Percentiles rank a stretch among this genome's conserved stretches.
Evolutionary conservation across 768 basidiomycete genomes (phyloP).

Genomic region (Postia placenta): DNA sequence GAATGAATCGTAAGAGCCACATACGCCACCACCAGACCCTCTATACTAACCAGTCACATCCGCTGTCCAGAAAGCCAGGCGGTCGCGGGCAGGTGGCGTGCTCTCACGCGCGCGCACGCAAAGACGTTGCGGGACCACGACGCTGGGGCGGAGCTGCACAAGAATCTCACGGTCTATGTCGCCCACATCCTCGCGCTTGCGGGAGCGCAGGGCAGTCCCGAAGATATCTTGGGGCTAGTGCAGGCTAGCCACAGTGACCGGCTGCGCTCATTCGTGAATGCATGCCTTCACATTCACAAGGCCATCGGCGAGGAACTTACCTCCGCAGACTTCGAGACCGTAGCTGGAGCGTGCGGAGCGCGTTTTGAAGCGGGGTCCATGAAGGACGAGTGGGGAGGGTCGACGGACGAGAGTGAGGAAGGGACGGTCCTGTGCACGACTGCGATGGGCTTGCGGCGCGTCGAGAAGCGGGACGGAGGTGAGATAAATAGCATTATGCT

Average conservation of each 20-base stretch:
- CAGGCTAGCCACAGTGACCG: conserved; percentile 23
- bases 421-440: not conserved
- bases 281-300: conserved; percentile 10
- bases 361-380: not conserved
- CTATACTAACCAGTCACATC: not conserved
- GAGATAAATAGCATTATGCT: not conserved
- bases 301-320: conserved; percentile 11
- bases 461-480: not conserved
- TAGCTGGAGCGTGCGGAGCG: conserved; percentile 5
- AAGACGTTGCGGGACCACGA: too few relatives aligned
- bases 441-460: not conserved
- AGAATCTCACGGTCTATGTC: not conserved
- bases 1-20: not conserved
- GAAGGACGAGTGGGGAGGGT: conserved; percentile 9
- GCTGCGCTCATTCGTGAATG: conserved; percentile 8
- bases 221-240: not conserved
- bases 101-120: not conserved
- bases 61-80: not conserved
- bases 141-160: too few relatives aligned
- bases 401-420: not conserved
- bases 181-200: not conserved
- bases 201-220: not conserved
- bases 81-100: not conserved
- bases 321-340: conserved; percentile 11
- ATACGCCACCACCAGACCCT: not conserved